These are phyloP conservation scores for Cladochytrium replicatum DNA, from an alignment of 192 early-diverging fungal genomes.

Conservation along the genomic window DNA sequence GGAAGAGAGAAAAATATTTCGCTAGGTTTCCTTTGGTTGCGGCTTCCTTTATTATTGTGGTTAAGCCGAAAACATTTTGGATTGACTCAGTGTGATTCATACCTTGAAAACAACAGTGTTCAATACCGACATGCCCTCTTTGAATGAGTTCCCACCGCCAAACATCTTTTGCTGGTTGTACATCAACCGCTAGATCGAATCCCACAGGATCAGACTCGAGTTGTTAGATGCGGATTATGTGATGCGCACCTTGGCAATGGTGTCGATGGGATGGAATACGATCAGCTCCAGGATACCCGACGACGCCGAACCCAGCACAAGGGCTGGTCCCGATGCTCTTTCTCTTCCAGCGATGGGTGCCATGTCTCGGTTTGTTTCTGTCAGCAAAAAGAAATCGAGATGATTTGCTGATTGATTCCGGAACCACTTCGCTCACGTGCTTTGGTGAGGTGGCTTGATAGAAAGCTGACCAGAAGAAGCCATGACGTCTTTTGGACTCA, in stretches of 20 bases:
- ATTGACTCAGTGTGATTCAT: not conserved
- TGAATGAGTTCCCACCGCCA: conserved; percentile 49
- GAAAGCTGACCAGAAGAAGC: no score
- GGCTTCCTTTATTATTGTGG: conserved; percentile 50
- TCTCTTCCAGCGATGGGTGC: conserved; percentile 14
- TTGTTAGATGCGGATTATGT: not conserved
- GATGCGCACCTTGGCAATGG: conserved; percentile 60
- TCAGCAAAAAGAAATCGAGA: no score
- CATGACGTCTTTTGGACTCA: conserved; percentile 51
- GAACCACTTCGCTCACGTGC: no score
- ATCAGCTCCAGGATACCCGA: conserved; percentile 92
- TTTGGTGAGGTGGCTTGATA: no score
- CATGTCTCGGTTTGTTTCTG: no score
- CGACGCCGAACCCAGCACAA: conserved; percentile 79
- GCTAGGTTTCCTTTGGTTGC: conserved; percentile 55
- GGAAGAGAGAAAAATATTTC: conserved; percentile 93
- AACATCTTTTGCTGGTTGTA: conserved; percentile 81
- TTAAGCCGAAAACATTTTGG: no score
- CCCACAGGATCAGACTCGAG: conserved; percentile 43
- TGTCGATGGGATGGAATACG: conserved; percentile 97
- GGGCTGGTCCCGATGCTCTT: conserved; percentile 77
- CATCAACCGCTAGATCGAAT: conserved; percentile 94
- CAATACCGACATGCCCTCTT: conserved; percentile 56
- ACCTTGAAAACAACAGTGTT: conserved; percentile 87
- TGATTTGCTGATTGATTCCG: no score